Percentiles rank a stretch among this genome's conserved stretches.
Evolutionary conservation across 176 grass and related monocot species (phyloP).

Genomic region (Cenchrus americanus): DNA sequence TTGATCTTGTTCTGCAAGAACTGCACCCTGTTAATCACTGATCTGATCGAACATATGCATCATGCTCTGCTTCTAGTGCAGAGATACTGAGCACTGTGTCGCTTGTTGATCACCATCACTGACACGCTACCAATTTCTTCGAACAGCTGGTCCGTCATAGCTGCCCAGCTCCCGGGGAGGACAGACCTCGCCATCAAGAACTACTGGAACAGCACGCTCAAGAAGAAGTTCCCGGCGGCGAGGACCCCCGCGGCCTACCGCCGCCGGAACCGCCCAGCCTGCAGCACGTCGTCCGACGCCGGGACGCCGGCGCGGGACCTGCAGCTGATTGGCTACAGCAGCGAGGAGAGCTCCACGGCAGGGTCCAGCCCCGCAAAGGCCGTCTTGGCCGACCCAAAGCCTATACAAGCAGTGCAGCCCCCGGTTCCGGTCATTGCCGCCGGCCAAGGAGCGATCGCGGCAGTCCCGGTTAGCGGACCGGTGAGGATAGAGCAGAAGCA

Average conservation of each 20-base stretch:
- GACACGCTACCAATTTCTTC: background rate
- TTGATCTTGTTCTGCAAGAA: background rate
- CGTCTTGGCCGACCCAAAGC: background rate
- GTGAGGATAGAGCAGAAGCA: slow-evolving; percentile 17
- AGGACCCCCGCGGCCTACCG: background rate
- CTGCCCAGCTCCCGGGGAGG: slow-evolving; percentile 50
- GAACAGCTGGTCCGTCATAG: slow-evolving; percentile 61
- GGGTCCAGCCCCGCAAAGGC: slow-evolving; percentile 9
- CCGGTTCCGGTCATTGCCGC: background rate
- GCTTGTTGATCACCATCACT: background rate
- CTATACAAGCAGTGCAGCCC: background rate
- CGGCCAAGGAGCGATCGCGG: slow-evolving; percentile 15
- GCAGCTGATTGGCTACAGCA: slow-evolving; percentile 14
- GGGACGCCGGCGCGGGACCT: background rate
- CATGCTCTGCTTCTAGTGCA: background rate
- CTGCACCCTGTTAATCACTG: background rate
- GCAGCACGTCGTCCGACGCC: slow-evolving; percentile 41
- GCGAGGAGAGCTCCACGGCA: slow-evolving; percentile 31
- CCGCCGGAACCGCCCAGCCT: background rate
- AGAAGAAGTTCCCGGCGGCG: slow-evolving; percentile 46
- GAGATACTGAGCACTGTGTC: background rate
- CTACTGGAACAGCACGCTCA: slow-evolving; percentile 75
- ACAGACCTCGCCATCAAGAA: slow-evolving; percentile 70
- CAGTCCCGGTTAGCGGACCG: background rate
- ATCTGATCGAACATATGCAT: background rate